Conservation (phyloP, 192 early-diverging fungal species). For the Ambispora gerdemannii region DNA sequence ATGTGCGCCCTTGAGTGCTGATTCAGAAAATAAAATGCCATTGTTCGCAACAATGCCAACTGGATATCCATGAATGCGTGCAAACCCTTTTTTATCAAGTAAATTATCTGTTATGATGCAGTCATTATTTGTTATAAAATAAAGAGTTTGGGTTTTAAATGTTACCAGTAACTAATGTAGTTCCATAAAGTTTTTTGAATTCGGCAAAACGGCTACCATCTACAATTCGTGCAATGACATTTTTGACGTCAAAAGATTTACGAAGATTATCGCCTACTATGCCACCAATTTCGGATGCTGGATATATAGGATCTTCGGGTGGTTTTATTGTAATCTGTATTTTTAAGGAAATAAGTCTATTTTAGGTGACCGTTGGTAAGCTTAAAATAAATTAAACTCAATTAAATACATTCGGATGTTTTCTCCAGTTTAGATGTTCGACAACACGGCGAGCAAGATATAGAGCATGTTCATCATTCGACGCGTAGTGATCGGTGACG, state of each 20-base stretch:
- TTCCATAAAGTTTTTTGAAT: slow-evolving; percentile 93
- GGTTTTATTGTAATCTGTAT: slow-evolving; percentile 44
- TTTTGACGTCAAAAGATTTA: slow-evolving; percentile 82
- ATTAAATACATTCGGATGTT: slow-evolving; percentile 53
- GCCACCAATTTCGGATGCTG: slow-evolving; percentile 80
- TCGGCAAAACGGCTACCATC: slow-evolving; percentile 89
- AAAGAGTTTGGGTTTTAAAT: background rate
- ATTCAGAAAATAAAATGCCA: slow-evolving; percentile 92
- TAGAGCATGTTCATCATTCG: slow-evolving; percentile 85
- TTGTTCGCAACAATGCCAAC: slow-evolving; percentile 96
- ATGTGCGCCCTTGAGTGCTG: slow-evolving; percentile 92
- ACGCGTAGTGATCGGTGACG: slow-evolving; percentile 91
- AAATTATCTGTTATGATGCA: too few relatives aligned
- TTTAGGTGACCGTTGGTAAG: background rate
- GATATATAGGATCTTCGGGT: slow-evolving; percentile 78
- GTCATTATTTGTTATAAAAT: background rate
- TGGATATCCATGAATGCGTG: slow-evolving; percentile 83
- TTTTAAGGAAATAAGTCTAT: background rate
- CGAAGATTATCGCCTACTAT: slow-evolving; percentile 91
- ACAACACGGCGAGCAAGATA: slow-evolving; percentile 79
- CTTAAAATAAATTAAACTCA: background rate
- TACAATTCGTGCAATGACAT: slow-evolving; percentile 93
- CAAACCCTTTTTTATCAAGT: slow-evolving; percentile 59
- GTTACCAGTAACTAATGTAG: slow-evolving; percentile 77
- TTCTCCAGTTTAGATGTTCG: slow-evolving; percentile 79